These are phyloP conservation scores for Verticillium dahliae DNA, from an alignment of 2,329 filamentous ascomycete genomes.

Conservation along the genomic window DNA sequence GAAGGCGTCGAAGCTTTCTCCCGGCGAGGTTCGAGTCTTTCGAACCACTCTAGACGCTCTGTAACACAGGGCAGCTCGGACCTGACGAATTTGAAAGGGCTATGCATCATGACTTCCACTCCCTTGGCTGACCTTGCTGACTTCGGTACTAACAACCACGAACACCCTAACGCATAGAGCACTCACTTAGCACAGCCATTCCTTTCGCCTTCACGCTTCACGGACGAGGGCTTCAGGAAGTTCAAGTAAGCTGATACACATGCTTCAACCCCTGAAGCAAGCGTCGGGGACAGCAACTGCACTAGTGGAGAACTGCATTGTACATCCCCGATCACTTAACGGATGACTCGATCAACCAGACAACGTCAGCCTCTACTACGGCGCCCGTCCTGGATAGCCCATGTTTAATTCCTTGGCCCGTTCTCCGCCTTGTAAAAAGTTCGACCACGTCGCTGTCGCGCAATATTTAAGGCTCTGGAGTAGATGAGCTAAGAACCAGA, in stretches of 20 bases:
- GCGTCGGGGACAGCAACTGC: not conserved
- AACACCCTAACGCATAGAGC: not conserved
- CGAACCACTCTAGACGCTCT: not conserved
- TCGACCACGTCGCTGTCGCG: not conserved
- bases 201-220: not conserved
- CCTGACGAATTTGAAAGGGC: not conserved
- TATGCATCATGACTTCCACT: not conserved
- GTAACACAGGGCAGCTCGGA: not conserved
- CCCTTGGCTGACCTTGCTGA: not conserved
- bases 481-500: not conserved
- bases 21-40: not conserved
- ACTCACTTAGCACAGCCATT: not conserved
- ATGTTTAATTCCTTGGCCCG: not conserved
- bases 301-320: not conserved
- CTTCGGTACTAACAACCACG: not conserved
- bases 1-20: not conserved
- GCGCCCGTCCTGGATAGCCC: not conserved
- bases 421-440: not conserved
- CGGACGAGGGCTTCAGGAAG: not conserved
- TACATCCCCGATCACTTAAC: not conserved
- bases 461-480: not conserved
- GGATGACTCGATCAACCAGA: not conserved
- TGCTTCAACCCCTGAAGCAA: not conserved
- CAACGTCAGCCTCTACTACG: not conserved
- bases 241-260: not conserved